These are phyloP conservation scores for Podaxis carcinomalis DNA, from an alignment of 768 basidiomycete genomes.

Conservation along the genomic window DNA sequence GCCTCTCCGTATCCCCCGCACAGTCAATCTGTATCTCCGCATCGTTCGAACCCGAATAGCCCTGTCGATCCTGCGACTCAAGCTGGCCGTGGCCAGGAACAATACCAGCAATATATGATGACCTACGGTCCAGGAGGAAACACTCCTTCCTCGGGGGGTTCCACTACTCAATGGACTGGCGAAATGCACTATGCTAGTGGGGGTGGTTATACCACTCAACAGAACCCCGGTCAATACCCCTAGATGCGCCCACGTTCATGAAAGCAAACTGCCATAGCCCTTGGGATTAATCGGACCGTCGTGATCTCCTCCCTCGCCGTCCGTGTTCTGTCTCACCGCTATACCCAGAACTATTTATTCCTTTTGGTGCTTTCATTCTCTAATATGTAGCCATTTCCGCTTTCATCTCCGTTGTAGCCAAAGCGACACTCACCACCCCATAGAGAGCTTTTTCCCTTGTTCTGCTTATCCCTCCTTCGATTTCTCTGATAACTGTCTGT, in stretches of 20 bases:
- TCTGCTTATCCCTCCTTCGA: background rate
- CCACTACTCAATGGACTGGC: conserved; percentile 3
- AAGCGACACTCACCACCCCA: background rate
- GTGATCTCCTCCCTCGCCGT: background rate
- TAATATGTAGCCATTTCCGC: conserved; percentile 3
- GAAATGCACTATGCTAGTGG: conserved; percentile 6
- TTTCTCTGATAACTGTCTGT: background rate
- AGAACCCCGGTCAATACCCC: conserved; percentile 7
- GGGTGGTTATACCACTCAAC: conserved; percentile 1
- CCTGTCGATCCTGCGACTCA: conserved; percentile 26
- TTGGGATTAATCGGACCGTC: conserved; percentile 1
- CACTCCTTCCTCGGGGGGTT: conserved; percentile 1
- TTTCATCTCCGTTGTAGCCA: conserved; percentile 10
- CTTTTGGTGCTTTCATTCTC: conserved; percentile 7
- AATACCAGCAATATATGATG: conserved; percentile 30
- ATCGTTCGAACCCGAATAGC: conserved; percentile 30
- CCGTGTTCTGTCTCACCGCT: background rate
- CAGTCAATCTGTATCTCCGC: conserved; percentile 31
- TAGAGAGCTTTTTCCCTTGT: background rate
- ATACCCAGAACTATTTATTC: conserved; percentile 10
- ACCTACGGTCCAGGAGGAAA: conserved; percentile 16
- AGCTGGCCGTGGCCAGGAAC: conserved; percentile 27
- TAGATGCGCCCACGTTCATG: conserved; percentile 1
- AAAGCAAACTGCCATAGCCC: background rate
- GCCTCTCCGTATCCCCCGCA: conserved; percentile 29